phyloP scores from a whole-genome alignment of 2,329 filamentous ascomycete species.

The Phaeosphaeriaceae sp. region DNA sequence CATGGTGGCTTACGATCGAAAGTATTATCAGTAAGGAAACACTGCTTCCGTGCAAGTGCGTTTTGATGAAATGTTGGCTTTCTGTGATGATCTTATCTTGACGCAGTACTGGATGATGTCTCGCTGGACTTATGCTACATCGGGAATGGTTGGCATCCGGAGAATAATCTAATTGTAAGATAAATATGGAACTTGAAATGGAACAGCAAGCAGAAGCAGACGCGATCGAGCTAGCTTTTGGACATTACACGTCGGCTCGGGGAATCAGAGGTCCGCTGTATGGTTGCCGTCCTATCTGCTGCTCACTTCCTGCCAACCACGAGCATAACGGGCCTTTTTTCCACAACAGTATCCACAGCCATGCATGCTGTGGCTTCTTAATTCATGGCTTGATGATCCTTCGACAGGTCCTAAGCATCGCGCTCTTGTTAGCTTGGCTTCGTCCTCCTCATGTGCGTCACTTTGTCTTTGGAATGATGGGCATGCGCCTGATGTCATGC shows the following conservation, averaged over 20 bases:
- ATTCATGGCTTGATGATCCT: background rate
- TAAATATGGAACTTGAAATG: background rate
- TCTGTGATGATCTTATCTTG: background rate
- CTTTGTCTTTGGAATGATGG: background rate
- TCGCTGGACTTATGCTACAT: background rate
- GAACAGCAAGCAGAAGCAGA: background rate
- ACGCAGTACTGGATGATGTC: background rate
- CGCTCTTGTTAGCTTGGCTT: background rate
- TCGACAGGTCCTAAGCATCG: background rate
- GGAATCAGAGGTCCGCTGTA: background rate
- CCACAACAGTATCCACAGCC: background rate
- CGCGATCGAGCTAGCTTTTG: conserved; percentile 8
- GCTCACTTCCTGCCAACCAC: background rate
- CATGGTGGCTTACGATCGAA: conserved; percentile 7
- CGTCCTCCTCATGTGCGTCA: background rate
- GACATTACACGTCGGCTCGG: background rate
- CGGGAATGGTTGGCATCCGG: background rate
- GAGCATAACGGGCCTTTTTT: conserved; percentile 1
- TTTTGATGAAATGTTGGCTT: background rate
- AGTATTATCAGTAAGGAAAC: conserved; percentile 1
- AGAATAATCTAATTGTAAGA: background rate
- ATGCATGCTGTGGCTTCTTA: background rate
- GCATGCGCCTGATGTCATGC: background rate
- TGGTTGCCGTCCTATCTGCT: background rate
- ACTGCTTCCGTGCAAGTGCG: background rate